phyloP scores from a whole-genome alignment of 371 early-diverging fungal genomes.

The Chytridiales sp. region DNA sequence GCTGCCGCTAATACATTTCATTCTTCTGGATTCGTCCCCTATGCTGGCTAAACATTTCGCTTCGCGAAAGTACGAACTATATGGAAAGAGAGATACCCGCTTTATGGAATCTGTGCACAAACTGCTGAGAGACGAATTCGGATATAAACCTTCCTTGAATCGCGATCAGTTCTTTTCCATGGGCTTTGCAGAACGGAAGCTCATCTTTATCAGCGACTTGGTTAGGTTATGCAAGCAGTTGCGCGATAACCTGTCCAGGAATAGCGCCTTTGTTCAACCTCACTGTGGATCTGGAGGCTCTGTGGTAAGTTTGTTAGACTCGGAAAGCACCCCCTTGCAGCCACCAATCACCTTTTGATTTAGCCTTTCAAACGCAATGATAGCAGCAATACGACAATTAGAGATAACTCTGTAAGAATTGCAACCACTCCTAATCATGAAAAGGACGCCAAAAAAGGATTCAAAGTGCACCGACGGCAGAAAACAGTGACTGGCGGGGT shows the following conservation, averaged over 20 bases:
- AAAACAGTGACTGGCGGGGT: too few relatives aligned
- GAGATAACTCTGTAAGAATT: too few relatives aligned
- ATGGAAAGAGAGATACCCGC: slow-evolving; percentile 44
- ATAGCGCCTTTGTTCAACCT: too few relatives aligned
- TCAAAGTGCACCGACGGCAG: too few relatives aligned
- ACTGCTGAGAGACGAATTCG: slow-evolving; percentile 49
- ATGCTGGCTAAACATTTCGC: slow-evolving; percentile 35
- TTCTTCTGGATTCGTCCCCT: slow-evolving; percentile 42
- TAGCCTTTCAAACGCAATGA: too few relatives aligned
- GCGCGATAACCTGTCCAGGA: slow-evolving; percentile 7
- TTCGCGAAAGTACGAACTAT: slow-evolving; percentile 36
- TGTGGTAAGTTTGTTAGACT: too few relatives aligned
- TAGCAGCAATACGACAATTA: too few relatives aligned
- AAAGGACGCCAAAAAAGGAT: too few relatives aligned
- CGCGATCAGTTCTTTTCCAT: slow-evolving; percentile 47
- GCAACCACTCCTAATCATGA: too few relatives aligned
- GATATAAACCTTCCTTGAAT: slow-evolving; percentile 42
- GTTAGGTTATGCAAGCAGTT: slow-evolving; percentile 18
- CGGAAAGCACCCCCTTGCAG: too few relatives aligned
- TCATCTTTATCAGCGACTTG: slow-evolving; percentile 43
- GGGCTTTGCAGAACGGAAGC: slow-evolving; percentile 54
- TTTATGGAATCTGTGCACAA: slow-evolving; percentile 49
- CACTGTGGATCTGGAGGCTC: too few relatives aligned
- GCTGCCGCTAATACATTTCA: slow-evolving; percentile 49
- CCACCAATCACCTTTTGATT: too few relatives aligned